Conservation (phyloP, 805 yeast species). For the Candida methanosorbosa region DNA sequence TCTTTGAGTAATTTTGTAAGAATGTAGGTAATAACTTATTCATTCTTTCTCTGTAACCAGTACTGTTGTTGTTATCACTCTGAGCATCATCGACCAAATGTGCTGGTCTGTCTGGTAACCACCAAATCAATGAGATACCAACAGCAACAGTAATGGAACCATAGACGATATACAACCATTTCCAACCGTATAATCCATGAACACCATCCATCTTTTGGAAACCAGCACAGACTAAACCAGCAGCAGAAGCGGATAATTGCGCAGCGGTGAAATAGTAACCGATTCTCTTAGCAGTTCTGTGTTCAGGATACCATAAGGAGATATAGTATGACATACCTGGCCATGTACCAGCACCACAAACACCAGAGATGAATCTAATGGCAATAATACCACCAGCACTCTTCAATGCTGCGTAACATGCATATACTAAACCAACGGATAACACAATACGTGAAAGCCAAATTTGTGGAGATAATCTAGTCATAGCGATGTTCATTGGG, state of each 20-base stretch:
- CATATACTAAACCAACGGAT: constrained; percentile 68
- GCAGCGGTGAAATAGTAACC: constrained; percentile 92
- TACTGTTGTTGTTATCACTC: constrained; percentile 1
- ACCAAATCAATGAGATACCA: constrained; percentile 63
- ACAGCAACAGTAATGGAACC: constrained; percentile 60
- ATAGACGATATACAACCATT: constrained; percentile 76
- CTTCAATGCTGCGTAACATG: constrained; percentile 60
- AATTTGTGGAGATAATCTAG: constrained; percentile 72
- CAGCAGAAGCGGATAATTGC: constrained; percentile 82
- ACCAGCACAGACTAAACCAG: constrained; percentile 82
- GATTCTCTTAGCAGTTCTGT: constrained; percentile 66
- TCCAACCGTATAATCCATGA: constrained; percentile 72
- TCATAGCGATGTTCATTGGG: constrained; percentile 83
- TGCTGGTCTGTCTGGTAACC: constrained; percentile 78
- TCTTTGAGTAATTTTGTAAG: constrained; percentile 10
- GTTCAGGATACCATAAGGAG: constrained; percentile 78
- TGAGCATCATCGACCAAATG: constrained; percentile 16
- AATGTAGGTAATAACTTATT: constrained; percentile 11
- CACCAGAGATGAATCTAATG: constrained; percentile 60
- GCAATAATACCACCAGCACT: constrained; percentile 58
- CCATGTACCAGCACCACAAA: constrained; percentile 84
- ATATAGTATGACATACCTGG: constrained; percentile 84
- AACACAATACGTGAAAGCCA: constrained; percentile 78
- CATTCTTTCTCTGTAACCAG: constrained; percentile 7
- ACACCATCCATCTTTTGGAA: constrained; percentile 74